Evolutionary conservation across 306 rosid genomes (phyloP), one percentile per base, ranked within the genome.

Genomic region (Cucumis hystrix): DNA sequence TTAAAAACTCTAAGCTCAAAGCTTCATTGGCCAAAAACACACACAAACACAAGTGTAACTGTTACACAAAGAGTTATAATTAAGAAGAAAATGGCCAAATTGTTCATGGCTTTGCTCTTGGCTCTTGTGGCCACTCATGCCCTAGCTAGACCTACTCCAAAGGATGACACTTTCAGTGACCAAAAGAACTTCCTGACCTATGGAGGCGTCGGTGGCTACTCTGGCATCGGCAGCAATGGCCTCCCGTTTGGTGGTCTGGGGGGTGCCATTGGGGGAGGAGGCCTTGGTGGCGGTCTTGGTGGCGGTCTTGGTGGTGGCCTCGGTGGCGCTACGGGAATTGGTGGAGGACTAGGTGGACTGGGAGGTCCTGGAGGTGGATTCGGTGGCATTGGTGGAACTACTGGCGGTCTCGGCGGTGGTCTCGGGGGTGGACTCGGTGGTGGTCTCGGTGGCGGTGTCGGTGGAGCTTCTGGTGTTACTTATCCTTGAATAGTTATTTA

Each of bases 211-310:
- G 98, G 87, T 9, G 93, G 93, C 9, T 87, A 60, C 78, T 74
- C 90, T 1, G 97, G 98, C 18, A 8, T 85, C 3, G 98, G 97
- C 6, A 8, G 14, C 72, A 83, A 83, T 56, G 97, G 96, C 1
- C 78, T 88, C 9, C 97, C 97, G 0, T 86, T 85, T 10, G 93
- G 82, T 18, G 98, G 97, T 41, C 40, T 37, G 0, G 94, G 92
- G 0, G 97, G 87, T 1, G 91, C 84, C 12, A 4, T 56, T 8
- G 61, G 61, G 8, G 25, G 28, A 8, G 18, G 3, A 16, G 58
- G 20, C 1, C 41, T 54, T n/a, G 58, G 58, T 17, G 20, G 58
- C 7, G 56, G 56, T 5, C 18, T 51, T 4, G 59, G 59, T 2
- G 58, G 58, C 7, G 20, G 17, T 55, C 57, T 52, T n/a, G 55